These are phyloP conservation scores for Trametes elegans DNA, from an alignment of 768 basidiomycete genomes.

Conservation along the genomic window DNA sequence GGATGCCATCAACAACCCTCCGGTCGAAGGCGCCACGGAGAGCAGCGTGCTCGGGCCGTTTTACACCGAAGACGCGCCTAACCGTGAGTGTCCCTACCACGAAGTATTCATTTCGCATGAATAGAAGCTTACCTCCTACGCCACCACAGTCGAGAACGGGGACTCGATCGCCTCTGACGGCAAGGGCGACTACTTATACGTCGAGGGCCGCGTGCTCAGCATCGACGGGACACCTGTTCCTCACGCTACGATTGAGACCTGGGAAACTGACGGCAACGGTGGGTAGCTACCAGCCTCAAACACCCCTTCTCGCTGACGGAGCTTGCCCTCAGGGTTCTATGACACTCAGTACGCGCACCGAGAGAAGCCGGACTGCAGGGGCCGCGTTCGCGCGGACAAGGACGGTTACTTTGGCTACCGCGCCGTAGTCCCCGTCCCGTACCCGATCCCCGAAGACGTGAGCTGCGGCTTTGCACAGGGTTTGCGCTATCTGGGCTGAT, in stretches of 20 bases:
- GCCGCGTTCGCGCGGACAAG: slow-evolving; percentile 53
- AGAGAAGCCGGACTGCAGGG: slow-evolving; percentile 67
- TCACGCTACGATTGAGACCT: slow-evolving; percentile 72
- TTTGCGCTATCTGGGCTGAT: slow-evolving; percentile 17
- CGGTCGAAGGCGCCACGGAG: slow-evolving; percentile 61
- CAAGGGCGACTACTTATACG: slow-evolving; percentile 81
- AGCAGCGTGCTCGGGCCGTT: slow-evolving; percentile 82
- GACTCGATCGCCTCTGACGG: slow-evolving; percentile 84
- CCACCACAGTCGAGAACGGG: slow-evolving; percentile 54
- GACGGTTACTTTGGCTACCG: slow-evolving; percentile 71
- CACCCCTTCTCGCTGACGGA: slow-evolving; percentile 13
- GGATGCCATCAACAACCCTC: slow-evolving; percentile 70
- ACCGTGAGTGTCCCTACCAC: slow-evolving; percentile 44
- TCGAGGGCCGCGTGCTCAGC: slow-evolving; percentile 63
- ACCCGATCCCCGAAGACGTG: slow-evolving; percentile 75
- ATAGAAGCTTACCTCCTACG: slow-evolving; percentile 5
- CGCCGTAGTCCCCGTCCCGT: slow-evolving; percentile 67
- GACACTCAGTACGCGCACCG: slow-evolving; percentile 55
- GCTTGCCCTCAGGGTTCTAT: slow-evolving; percentile 29
- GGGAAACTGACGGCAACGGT: slow-evolving; percentile 73
- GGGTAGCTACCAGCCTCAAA: slow-evolving; percentile 23
- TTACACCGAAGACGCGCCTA: slow-evolving; percentile 72
- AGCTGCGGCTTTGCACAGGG: slow-evolving; percentile 15
- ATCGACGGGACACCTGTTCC: slow-evolving; percentile 65
- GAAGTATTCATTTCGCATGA: not conserved